phyloP scores from a whole-genome alignment of 148 eudicot genomes.

The Rhododendron ovatum region DNA sequence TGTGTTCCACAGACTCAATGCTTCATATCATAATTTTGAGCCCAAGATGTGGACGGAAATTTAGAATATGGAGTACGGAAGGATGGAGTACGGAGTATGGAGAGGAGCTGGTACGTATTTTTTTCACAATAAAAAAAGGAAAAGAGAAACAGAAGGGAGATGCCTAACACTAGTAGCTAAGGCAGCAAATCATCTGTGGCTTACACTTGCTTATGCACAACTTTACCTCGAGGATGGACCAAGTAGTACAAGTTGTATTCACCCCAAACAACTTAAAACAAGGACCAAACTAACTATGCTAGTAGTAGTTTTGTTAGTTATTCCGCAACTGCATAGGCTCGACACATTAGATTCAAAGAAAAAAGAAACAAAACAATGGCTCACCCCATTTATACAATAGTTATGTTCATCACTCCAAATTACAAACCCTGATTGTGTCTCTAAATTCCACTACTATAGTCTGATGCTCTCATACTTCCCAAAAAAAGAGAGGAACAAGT shows the following conservation, averaged over 20 bases:
- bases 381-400: not conserved
- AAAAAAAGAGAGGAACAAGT: not conserved
- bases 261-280: not conserved
- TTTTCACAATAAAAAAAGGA: not conserved
- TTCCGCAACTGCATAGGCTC: not conserved
- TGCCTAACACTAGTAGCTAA: not conserved
- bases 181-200: not conserved
- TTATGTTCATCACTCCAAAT: not conserved
- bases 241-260: not conserved
- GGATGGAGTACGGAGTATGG: no score
- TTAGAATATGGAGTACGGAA: no score
- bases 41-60: no score
- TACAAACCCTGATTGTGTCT: not conserved
- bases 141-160: not conserved
- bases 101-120: no score
- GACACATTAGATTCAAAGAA: no score
- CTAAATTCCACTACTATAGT: not conserved
- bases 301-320: not conserved
- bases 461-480: not conserved
- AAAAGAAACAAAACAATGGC: no score
- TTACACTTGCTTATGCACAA: not conserved
- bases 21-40: no score
- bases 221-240: not conserved
- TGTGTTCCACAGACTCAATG: no score
- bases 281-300: not conserved